Base-by-base conservation (phyloP, 768 basidiomycete species). In the Termitomyces sp. region DNA sequence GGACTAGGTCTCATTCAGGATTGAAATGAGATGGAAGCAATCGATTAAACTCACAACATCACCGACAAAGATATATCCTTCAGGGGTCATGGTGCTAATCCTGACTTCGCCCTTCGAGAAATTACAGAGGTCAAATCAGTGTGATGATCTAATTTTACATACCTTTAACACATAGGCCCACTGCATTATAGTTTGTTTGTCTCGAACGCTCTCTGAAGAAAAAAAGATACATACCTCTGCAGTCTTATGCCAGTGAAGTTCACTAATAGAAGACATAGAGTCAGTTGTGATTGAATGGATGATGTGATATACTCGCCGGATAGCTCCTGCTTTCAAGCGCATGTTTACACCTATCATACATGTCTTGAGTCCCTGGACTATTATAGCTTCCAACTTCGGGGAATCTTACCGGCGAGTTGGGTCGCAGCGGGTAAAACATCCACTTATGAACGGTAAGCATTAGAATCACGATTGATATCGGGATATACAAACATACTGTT, bases 191-290 rank as follows among this genome's bases (percentile, higher is more conserved):
- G 11, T 5, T 29, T 51, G 50, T 40, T 40, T 51, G 25, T 40
- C 14, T 19, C 2, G 16, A 25, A 9, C 10, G 16, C 3, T 34
- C 1, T 29, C 11, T 12, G 11, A 53, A 57, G 12, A 34, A 41
- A 55, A 6, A 9, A 11, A 37, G 5, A 27, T 23, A 42, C 61
- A 34, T 60, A 74, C 77, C 71, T 81, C 80, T 19, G 76, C 71
- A 17, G 77, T 75, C n/a, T 67, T 74, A 61, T 84, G 82, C 82
- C 82, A 84, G 59, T 84, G 82, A 45, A 83, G 67, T 65, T 84
- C 82, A 35, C 80, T 81, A 12, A 44, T 21, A 73, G 58, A 31
- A 44, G 19, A 38, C 29, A 68, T 19, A 23, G 31, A 48, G 32
- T 41, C 41, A 37, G 19, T 27, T 4, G 29, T 29, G 9, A 6